Base-by-base conservation (phyloP, 768 basidiomycete genomes). In the Mycena capillaripes region DNA sequence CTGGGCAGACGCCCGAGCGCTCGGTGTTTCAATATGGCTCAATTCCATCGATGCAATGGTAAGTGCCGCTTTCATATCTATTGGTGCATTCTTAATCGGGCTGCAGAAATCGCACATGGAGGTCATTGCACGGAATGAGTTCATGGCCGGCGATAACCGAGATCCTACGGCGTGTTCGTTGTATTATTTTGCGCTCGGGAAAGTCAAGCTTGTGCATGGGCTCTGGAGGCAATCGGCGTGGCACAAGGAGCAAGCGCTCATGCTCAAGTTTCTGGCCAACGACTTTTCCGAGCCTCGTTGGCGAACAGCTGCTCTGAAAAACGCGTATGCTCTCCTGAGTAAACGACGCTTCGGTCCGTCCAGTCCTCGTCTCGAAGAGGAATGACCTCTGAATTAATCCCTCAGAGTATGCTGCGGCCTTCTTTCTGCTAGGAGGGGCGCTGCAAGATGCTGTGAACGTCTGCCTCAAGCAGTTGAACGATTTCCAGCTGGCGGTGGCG, bases 321-420 rank as follows among this genome's bases (percentile, higher is more conserved):
- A 99, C 80, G 98, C 98, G 10, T 99, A 92, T 82, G 95, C 96
- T 0, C 83, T 99, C 50, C 81, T 99, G 69, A 88, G 94, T 78
- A 99, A 97, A 84, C 95, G 93, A 69, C 90, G 98, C 32, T 98
- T 95, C 78, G 96, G 97, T 97, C 58, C 50, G 93, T 83, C 7
- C 44, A 23, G 4, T 9, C 27, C 38, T 52, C 34, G 27, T 34
- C 34, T 52, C 9, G 12, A 14, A 56, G n/a, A 60, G 38, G 64
- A 27, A 48, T 50, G 32, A 50, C 79, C 30, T 58, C 74, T 62
- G 21, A 46, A n/a, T 34, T 74, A 34, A 27, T 21, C 66, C 10
- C 23, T 16, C 78, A 98, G 98, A 96, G 79, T 99, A 98, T 78
- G 97, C 98, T n/a, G 97, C 97, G 0, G 97, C 97, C 1, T 99